Percentiles rank a stretch among this genome's conserved stretches.
phyloP scores from a whole-genome alignment of 2,329 filamentous ascomycete species.

The Neodidymelliopsis sp. region DNA sequence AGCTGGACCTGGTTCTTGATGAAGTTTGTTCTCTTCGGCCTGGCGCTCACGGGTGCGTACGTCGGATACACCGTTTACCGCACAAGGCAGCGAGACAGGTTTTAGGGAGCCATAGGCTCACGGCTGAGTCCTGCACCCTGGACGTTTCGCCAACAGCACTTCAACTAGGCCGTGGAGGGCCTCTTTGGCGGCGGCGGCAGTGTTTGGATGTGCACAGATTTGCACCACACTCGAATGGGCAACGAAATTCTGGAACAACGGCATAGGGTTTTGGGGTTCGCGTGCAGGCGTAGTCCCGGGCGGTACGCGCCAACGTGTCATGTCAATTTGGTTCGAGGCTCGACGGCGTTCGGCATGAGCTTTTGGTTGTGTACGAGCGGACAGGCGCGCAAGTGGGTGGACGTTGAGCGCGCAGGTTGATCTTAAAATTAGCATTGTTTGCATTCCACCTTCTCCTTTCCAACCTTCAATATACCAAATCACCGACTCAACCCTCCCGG shows the following conservation, averaged over 20 bases:
- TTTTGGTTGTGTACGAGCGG: slow-evolving; percentile 10
- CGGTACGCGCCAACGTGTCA: slow-evolving; percentile 11
- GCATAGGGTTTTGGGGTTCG: slow-evolving; percentile 2
- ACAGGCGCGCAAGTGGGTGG: slow-evolving; percentile 7
- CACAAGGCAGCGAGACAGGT: slow-evolving; percentile 61
- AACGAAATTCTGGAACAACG: slow-evolving; percentile 4
- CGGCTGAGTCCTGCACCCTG: background rate
- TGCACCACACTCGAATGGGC: background rate
- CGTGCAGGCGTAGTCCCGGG: background rate
- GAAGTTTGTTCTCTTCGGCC: slow-evolving; percentile 80
- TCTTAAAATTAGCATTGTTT: slow-evolving; percentile 10
- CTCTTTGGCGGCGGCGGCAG: slow-evolving; percentile 6
- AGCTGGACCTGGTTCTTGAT: slow-evolving; percentile 77
- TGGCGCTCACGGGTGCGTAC: slow-evolving; percentile 76
- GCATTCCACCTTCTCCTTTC: background rate
- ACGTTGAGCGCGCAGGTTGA: slow-evolving; percentile 1
- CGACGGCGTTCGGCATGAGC: slow-evolving; percentile 12
- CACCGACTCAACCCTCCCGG: no score
- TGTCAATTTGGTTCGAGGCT: slow-evolving; percentile 13
- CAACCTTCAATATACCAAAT: slow-evolving; percentile 1
- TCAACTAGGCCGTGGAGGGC: slow-evolving; percentile 3
- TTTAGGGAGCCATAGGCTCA: slow-evolving; percentile 41
- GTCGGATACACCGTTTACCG: slow-evolving; percentile 87
- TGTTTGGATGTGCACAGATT: slow-evolving; percentile 6
- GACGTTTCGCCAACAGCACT: slow-evolving; percentile 13